Evolutionary conservation across 208 protist species (phyloP), one percentile per base, ranked within the genome.

Genomic region (Phytomonas francai): DNA sequence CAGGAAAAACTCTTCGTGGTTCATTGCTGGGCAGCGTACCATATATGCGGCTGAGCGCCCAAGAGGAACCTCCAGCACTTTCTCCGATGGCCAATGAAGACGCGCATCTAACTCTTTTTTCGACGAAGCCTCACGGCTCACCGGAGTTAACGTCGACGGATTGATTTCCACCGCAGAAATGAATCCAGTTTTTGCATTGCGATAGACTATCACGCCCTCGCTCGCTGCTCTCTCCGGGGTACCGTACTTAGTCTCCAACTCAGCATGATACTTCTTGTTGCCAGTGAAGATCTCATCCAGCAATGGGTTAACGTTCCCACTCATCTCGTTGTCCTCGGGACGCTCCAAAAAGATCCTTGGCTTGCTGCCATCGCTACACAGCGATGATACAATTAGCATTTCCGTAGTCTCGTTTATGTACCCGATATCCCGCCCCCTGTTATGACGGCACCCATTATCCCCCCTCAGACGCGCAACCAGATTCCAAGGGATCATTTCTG

Each of bases 1-100:
- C 2, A 88, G 31, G 59, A 81, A 79, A 28, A 83, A 76, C 66
- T 92, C 83, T 60, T 88, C 80, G 65, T 85, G 63, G 32, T 78
- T 59, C 45, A 65, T 67, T 3, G 27, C 30, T 3, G 61, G 65
- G 57, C 86, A 88, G 29, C 70, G 65, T 22, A 89, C 81, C 49
- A 63, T 81, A 65, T 85, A 87, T n/a, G 79, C 73, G 0, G 67
- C 72, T 28, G 78, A 79, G 14, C 51, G 62, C 0, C 80, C 77
- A 0, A 92, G 65, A 0, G 78, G 77, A 58, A 91, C 63, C 28
- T 42, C 49, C 19, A 84, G 60, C 54, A 83, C 85, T 22, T 69
- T 30, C 12, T 63, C 36, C 6, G 61, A 49, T 36, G 62, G 32
- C 81, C 81, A 91, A 12, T 32, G 25, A 28, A n/a, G 60, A 29